Evolutionary conservation across 2,329 filamentous ascomycete species (phyloP), one percentile per base, ranked within the genome.

Genomic region (Aspergillus cejpii): DNA sequence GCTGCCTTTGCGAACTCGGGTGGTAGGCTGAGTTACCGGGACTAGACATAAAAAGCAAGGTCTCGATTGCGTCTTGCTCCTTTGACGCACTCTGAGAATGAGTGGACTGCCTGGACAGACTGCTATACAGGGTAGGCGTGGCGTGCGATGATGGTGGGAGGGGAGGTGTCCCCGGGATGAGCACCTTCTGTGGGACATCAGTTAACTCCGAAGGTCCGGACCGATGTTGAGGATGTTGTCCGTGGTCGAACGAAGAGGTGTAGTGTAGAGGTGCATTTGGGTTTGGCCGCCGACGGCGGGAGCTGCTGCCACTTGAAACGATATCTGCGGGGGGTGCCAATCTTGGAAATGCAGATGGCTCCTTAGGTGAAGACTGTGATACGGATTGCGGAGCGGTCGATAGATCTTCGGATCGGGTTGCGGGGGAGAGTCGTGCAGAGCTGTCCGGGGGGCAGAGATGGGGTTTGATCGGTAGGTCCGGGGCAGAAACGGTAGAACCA

Each of bases 1-100:
- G 44, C 39, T 54, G 45, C 28, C 49, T 49, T 39, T 61, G 62
- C n/a, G 66, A 65, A 40, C 58, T 62, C 6, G 67, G 60, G 34
- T 66, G 66, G 48, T 70, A 71, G 1, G 67, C 68, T 4, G 71
- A 72, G 43, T 73, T 71, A 24, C 67, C 70, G 1, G 72, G 72
- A 43, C 72, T 75, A 31, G 70, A 72, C 72, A 74, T 73, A 55
- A 74, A 74, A 6, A 74, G 55, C 7, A 74, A 54, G 0, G 71
- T 73, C 55, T 75, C 72, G n/a, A 74, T 72, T 8, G 72, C 72
- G 47, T 75, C 72, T 48, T 73, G 67, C 50, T 75, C 72, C 68
- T 73, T 73, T 1, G 66, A 62, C 12, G 68, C 67, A 41, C 64
- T 72, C 48, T 71, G 67, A 37, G 66, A 68, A 5, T 68, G 64